Evolutionary conservation across 2,329 filamentous ascomycete species (phyloP).

Genomic region (Drechslerella coelobrocha): DNA sequence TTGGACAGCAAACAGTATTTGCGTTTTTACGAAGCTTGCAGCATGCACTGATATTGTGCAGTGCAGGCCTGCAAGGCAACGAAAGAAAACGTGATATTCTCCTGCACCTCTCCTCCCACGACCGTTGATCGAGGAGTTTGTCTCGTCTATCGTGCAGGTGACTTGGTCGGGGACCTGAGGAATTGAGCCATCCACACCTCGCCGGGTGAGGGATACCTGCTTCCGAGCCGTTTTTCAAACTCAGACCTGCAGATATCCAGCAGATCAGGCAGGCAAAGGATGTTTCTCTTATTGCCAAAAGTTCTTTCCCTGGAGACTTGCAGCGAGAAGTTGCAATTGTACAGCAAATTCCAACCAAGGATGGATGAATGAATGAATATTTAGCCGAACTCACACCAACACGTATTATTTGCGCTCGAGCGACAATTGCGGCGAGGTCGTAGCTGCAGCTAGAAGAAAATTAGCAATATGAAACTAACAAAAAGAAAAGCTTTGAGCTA

Average conservation of each 20-base stretch:
- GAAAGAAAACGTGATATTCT: no score
- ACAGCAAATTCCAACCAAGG: no score
- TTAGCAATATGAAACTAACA: neutral
- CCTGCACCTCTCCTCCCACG: no score
- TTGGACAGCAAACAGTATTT: no score
- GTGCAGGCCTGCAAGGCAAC: no score
- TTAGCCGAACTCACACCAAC: slow-evolving; percentile 29
- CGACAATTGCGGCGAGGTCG: neutral
- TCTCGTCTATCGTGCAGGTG: no score
- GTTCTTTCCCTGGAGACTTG: no score
- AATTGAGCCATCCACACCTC: slow-evolving; percentile 24
- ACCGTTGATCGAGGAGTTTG: no score
- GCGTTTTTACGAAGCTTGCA: no score
- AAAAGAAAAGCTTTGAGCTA: neutral
- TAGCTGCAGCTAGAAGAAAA: neutral
- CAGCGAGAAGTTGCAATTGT: no score
- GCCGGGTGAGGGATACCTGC: slow-evolving; percentile 33
- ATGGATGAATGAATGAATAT: slow-evolving; percentile 43
- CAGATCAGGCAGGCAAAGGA: slow-evolving; percentile 5
- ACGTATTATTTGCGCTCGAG: slow-evolving; percentile 14
- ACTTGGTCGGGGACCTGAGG: slow-evolving; percentile 12
- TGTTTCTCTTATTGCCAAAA: no score
- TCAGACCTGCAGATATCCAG: neutral
- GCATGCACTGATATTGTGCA: no score
- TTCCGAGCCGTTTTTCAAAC: slow-evolving; percentile 25